A percentile compares a stretch with the other conserved stretches of the same genome.
Conservation (phyloP, 192 early-diverging fungal genomes). For the Lobosporangium transversale region DNA sequence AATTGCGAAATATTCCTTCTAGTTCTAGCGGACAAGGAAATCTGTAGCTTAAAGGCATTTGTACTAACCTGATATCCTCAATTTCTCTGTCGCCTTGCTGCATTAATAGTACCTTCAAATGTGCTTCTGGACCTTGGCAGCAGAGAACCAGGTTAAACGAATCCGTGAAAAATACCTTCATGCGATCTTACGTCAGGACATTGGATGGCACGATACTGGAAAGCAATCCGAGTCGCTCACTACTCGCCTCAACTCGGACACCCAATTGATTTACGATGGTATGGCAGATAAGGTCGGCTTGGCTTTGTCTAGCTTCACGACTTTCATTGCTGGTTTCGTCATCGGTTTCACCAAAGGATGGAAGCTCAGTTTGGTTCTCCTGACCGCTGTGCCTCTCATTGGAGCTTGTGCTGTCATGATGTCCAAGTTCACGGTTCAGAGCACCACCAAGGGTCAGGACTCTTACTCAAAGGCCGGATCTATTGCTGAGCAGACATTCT, state of each 20-base stretch:
- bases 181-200: slow-evolving; percentile 85
- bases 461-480: slow-evolving; percentile 87
- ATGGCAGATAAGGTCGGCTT: slow-evolving; percentile 86
- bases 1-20: no score
- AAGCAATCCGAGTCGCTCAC: slow-evolving; percentile 83
- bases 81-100: background rate
- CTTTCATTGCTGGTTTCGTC: slow-evolving; percentile 78
- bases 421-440: slow-evolving; percentile 61
- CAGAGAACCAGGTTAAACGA: slow-evolving; percentile 61
- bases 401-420: slow-evolving; percentile 64
- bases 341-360: slow-evolving; percentile 85
- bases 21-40: no score
- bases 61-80: background rate
- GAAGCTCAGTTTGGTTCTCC: slow-evolving; percentile 85
- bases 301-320: slow-evolving; percentile 71
- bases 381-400: slow-evolving; percentile 79
- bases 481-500: slow-evolving; percentile 87
- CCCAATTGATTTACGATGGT: slow-evolving; percentile 90
- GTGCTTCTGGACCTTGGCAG: slow-evolving; percentile 70
- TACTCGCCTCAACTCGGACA: slow-evolving; percentile 88
- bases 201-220: slow-evolving; percentile 88
- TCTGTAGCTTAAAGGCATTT: no score
- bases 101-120: slow-evolving; percentile 65
- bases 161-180: slow-evolving; percentile 82
- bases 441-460: slow-evolving; percentile 64